Conservation (phyloP, 2,329 filamentous ascomycete genomes). For the Leptographium procerum region DNA sequence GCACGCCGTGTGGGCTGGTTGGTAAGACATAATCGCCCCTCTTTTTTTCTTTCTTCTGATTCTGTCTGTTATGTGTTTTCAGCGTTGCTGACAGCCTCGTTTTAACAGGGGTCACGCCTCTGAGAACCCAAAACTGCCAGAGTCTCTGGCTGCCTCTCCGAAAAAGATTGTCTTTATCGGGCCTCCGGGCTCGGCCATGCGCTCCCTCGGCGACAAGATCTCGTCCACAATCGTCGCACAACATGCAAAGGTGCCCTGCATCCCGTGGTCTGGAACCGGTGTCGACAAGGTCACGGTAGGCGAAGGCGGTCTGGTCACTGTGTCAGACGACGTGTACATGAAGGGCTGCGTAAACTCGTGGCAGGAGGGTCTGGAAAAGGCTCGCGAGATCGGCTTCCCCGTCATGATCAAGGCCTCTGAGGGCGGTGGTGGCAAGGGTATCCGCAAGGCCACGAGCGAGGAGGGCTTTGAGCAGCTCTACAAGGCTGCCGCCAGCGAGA, state of each 20-base stretch:
- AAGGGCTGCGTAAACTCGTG: conserved; percentile 86
- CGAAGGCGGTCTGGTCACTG: conserved; percentile 78
- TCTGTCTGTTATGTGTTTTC: background rate
- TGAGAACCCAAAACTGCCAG: conserved; percentile 94
- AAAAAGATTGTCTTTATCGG: conserved; percentile 99
- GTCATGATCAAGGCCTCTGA: conserved; percentile 99
- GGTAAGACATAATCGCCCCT: conserved; percentile 47
- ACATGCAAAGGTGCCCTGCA: conserved; percentile 90
- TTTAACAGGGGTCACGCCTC: conserved; percentile 89
- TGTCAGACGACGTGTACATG: conserved; percentile 72
- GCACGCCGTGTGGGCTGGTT: conserved; percentile 97
- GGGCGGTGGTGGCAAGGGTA: conserved; percentile 97
- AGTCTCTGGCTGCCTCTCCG: conserved; percentile 87
- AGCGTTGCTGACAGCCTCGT: background rate
- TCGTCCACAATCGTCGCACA: conserved; percentile 98
- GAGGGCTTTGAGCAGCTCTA: conserved; percentile 79
- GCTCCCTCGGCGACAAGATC: conserved; percentile 98
- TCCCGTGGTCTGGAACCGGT: conserved; percentile 97
- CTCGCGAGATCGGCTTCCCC: conserved; percentile 87
- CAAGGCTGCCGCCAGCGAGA: conserved; percentile 92
- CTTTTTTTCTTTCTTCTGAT: background rate
- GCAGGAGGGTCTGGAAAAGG: conserved; percentile 79
- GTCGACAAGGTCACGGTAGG: conserved; percentile 74
- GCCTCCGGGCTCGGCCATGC: conserved; percentile 94
- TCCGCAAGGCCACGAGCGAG: conserved; percentile 82